phyloP scores from a whole-genome alignment of 352 stramenopile genomes.

The Peronospora farinosa region DNA sequence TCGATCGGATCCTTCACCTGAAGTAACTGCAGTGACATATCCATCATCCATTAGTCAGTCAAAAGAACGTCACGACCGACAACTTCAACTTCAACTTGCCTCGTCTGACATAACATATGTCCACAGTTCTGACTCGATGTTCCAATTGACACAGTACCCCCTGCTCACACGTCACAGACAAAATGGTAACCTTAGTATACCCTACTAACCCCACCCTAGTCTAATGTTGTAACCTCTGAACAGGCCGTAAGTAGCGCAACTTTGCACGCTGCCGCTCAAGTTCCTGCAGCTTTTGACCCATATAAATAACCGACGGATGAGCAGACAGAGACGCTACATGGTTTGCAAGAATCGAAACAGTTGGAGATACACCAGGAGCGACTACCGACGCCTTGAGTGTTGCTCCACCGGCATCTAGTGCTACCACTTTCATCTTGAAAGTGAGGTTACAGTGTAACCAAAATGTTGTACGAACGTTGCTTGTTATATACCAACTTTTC shows the following conservation, averaged over 20 bases:
- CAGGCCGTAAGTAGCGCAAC: constrained; percentile 36
- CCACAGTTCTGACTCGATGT: constrained; percentile 62
- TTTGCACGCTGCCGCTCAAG: constrained; percentile 49
- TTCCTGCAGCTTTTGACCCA: constrained; percentile 48
- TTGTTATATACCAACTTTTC: too few relatives aligned
- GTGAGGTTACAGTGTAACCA: not conserved
- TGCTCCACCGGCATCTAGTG: constrained; percentile 51
- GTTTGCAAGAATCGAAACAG: constrained; percentile 35
- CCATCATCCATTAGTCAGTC: constrained; percentile 3
- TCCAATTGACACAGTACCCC: constrained; percentile 82
- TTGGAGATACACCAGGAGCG: not conserved
- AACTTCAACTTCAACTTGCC: constrained; percentile 24
- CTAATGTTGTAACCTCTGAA: constrained; percentile 30
- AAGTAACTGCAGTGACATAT: constrained; percentile 30
- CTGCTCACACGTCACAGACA: constrained; percentile 19
- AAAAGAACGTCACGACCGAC: not conserved
- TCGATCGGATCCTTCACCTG: constrained; percentile 42
- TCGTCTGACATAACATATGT: constrained; percentile 45
- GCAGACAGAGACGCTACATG: constrained; percentile 34
- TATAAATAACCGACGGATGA: constrained; percentile 16
- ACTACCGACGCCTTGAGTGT: constrained; percentile 61
- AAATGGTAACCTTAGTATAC: constrained; percentile 1
- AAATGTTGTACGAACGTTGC: not conserved
- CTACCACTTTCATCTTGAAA: constrained; percentile 35
- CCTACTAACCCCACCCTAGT: not conserved